Percentiles rank a stretch among this genome's conserved stretches.
Evolutionary conservation across 2,329 filamentous ascomycete genomes (phyloP).

Genomic region (Huntiella savannae): DNA sequence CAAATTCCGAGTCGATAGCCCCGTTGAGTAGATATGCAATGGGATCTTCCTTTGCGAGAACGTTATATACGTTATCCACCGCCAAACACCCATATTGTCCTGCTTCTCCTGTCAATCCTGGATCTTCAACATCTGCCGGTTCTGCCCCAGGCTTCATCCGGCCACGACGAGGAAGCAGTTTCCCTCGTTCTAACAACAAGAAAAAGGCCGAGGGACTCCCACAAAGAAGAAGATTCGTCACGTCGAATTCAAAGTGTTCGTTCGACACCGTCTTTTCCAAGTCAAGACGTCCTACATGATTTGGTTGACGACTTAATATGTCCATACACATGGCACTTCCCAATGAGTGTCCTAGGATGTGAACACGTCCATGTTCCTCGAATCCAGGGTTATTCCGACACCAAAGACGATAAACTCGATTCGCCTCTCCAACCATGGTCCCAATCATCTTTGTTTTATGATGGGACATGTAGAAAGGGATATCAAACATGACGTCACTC

Average conservation of each 20-base stretch:
- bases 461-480: conserved; percentile 92
- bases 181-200: conserved; percentile 57
- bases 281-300: conserved; percentile 35
- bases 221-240: conserved; percentile 69
- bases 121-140: conserved; percentile 34
- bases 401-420: conserved; percentile 90
- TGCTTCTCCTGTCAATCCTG: conserved; percentile 51
- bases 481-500: conserved; percentile 94
- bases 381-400: conserved; percentile 86
- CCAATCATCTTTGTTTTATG: conserved; percentile 91
- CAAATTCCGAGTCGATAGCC: conserved; percentile 65
- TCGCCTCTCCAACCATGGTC: conserved; percentile 76
- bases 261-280: conserved; percentile 24
- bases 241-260: conserved; percentile 75
- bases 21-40: conserved; percentile 89
- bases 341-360: conserved; percentile 82
- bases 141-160: conserved; percentile 59
- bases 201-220: conserved; percentile 91
- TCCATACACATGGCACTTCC: conserved; percentile 91
- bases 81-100: conserved; percentile 78
- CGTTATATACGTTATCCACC: conserved; percentile 91
- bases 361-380: conserved; percentile 59
- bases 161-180: conserved; percentile 56
- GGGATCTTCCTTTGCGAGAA: conserved; percentile 51
- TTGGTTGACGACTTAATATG: conserved; percentile 77